Evolutionary conservation across 352 stramenopile species (phyloP).

Genomic region (Halophytophthora polymorphica): DNA sequence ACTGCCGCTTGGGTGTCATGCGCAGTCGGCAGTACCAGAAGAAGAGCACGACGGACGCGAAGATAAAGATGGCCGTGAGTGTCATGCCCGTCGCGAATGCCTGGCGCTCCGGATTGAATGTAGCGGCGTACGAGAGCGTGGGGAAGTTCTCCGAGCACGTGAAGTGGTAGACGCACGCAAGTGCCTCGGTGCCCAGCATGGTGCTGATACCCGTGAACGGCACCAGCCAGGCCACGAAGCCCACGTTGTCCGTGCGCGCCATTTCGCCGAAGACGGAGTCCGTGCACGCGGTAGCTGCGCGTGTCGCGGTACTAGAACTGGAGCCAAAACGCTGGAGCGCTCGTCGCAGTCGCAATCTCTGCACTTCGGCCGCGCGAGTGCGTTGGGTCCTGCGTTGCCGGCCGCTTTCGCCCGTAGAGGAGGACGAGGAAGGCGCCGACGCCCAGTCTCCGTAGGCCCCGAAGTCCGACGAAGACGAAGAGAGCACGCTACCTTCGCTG

Average conservation of each 20-base stretch:
- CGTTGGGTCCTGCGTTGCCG: not conserved
- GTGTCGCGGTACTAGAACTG: not conserved
- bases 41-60: conserved; percentile 51
- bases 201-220: conserved; percentile 67
- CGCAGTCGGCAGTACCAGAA: conserved; percentile 66
- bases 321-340: not conserved
- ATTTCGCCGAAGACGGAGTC: conserved; percentile 11
- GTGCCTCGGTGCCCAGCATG: conserved; percentile 65
- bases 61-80: conserved; percentile 72
- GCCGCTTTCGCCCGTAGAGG: conserved; percentile 4
- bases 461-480: conserved; percentile 1
- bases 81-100: conserved; percentile 80
- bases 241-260: conserved; percentile 50
- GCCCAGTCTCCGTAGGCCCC: not conserved
- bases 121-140: conserved; percentile 83
- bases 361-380: too few species aligned
- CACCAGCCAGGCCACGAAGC: conserved; percentile 66
- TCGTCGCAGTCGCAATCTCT: not conserved
- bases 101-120: conserved; percentile 63
- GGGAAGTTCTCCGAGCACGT: conserved; percentile 69
- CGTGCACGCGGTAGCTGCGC: too few species aligned
- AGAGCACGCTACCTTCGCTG: not conserved
- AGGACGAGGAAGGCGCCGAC: conserved; percentile 5
- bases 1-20: conserved; percentile 12
- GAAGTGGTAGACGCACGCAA: conserved; percentile 75